Conservation (phyloP, 1,139 yeast species). For the Oligophagozyma castellii region DNA sequence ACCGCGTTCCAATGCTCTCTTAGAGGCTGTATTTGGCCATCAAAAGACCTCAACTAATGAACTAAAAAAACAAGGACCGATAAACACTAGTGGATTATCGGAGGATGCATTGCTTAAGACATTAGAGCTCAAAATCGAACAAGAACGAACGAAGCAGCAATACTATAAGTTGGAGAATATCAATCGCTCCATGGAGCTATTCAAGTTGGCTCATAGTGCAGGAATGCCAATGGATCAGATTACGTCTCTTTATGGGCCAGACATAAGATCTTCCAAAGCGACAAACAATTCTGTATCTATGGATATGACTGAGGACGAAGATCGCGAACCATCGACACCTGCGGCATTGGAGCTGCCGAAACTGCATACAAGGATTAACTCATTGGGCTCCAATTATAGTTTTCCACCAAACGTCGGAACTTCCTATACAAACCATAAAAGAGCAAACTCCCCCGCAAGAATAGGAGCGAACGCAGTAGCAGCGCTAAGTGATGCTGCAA, state of each 20-base stretch:
- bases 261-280: conserved; percentile 7
- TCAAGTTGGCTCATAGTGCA: conserved; percentile 47
- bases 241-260: conserved; percentile 41
- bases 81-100: too few species aligned
- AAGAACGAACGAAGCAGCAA: conserved; percentile 76
- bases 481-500: conserved; percentile 27
- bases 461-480: conserved; percentile 65
- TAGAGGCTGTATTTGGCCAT: conserved; percentile 14
- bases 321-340: conserved; percentile 1
- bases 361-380: background rate
- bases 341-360: background rate
- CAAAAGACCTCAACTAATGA: too few species aligned
- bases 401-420: background rate
- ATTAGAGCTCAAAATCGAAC: conserved; percentile 53
- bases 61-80: too few species aligned
- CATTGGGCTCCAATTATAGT: background rate
- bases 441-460: conserved; percentile 55
- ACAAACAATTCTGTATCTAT: conserved; percentile 3
- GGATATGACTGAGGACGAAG: background rate
- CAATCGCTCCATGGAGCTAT: conserved; percentile 43
- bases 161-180: conserved; percentile 54
- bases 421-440: conserved; percentile 16
- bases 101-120: conserved; percentile 54
- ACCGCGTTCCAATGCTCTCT: conserved; percentile 2
- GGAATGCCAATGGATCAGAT: conserved; percentile 57